Evolutionary conservation across 306 rosid genomes (phyloP).

Genomic region (Vigna radiata): DNA sequence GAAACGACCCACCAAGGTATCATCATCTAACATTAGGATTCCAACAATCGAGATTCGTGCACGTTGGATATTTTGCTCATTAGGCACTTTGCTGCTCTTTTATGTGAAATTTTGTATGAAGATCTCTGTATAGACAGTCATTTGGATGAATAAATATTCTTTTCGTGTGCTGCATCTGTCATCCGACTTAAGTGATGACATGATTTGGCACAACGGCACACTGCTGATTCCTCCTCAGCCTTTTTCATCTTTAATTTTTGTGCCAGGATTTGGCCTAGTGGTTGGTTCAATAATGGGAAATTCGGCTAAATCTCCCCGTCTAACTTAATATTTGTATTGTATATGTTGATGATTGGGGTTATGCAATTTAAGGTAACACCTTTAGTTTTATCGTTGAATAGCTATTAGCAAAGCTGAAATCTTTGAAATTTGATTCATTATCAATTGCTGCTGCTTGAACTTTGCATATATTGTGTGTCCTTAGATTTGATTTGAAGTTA

Average conservation of each 20-base stretch:
- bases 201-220: background rate
- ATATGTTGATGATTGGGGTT: background rate
- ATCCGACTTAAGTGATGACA: background rate
- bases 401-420: background rate
- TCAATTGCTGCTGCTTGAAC: background rate
- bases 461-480: background rate
- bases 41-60: conserved; percentile 35
- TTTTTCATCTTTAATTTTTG: background rate
- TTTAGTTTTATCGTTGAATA: background rate
- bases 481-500: background rate
- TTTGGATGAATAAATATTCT: conserved; percentile 41
- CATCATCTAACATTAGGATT: conserved; percentile 42
- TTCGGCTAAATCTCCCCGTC: background rate
- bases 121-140: conserved; percentile 40
- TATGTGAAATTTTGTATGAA: conserved; percentile 41
- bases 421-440: background rate
- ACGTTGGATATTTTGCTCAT: conserved; percentile 47
- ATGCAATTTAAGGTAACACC: background rate
- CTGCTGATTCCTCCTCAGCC: background rate
- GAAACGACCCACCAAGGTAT: conserved; percentile 37
- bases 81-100: conserved; percentile 32
- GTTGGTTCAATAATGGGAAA: conserved; percentile 4
- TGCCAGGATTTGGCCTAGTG: background rate
- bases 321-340: background rate
- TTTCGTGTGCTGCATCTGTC: conserved; percentile 14